These are phyloP conservation scores for Phylloporus rhodoxanthus DNA, from an alignment of 768 basidiomycete genomes.

Conservation along the genomic window DNA sequence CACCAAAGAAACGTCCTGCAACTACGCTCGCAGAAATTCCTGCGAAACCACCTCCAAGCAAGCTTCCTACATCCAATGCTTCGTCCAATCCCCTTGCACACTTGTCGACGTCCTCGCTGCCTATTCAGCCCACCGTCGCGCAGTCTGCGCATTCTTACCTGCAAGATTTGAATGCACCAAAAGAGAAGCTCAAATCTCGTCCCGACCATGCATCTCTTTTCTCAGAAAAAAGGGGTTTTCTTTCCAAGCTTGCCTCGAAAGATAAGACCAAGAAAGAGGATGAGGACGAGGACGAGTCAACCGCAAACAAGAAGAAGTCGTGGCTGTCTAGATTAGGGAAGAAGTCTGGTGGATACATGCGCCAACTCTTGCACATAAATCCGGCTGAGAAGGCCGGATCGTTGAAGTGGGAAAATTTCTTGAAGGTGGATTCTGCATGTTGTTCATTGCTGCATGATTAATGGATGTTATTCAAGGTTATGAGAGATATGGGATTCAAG, in stretches of 20 bases:
- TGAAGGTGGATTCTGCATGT: conserved; percentile 43
- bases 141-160: conserved; percentile 71
- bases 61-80: conserved; percentile 9
- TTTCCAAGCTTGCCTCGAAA: conserved; percentile 41
- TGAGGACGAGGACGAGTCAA: conserved; percentile 27
- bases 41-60: conserved; percentile 8
- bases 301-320: conserved; percentile 37
- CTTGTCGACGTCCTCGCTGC: conserved; percentile 38
- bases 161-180: conserved; percentile 44
- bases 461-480: conserved; percentile 41
- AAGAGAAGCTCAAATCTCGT: conserved; percentile 68
- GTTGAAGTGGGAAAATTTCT: conserved; percentile 78
- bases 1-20: conserved; percentile 16
- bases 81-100: conserved; percentile 19
- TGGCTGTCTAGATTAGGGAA: conserved; percentile 56
- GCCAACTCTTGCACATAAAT: conserved; percentile 54
- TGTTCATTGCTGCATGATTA: background rate
- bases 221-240: conserved; percentile 40
- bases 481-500: conserved; percentile 73
- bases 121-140: conserved; percentile 45
- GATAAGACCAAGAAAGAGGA: conserved; percentile 30
- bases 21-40: conserved; percentile 24
- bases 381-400: conserved; percentile 52
- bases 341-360: conserved; percentile 55
- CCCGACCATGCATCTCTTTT: conserved; percentile 52